phyloP scores from a whole-genome alignment of 768 basidiomycete species.

The Fibroporia radiculosa region DNA sequence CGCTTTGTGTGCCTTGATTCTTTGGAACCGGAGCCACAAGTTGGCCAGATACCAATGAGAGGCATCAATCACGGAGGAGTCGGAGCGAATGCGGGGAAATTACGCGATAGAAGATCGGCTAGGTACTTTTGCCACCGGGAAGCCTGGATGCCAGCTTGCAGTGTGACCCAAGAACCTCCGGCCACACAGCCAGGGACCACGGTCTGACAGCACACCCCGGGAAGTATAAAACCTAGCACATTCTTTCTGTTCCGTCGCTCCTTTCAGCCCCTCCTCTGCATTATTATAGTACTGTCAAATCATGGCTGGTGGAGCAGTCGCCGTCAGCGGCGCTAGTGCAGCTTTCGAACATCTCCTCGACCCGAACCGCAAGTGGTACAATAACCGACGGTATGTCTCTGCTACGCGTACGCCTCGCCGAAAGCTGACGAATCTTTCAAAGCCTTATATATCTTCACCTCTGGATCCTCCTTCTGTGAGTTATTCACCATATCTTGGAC shows the following conservation, averaged over 20 bases:
- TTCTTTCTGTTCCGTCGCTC: constrained; percentile 14
- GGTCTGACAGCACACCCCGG: constrained; percentile 3
- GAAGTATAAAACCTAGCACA: constrained; percentile 15
- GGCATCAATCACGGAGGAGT: background rate
- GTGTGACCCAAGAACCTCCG: constrained; percentile 3
- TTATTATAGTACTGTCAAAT: constrained; percentile 16
- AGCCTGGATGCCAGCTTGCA: background rate
- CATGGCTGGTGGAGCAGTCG: constrained; percentile 50
- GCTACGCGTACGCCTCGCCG: background rate
- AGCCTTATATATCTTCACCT: constrained; percentile 57
- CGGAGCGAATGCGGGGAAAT: constrained; percentile 11
- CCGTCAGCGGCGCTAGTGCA: constrained; percentile 22
- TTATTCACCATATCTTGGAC: constrained; percentile 1
- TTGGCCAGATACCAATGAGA: constrained; percentile 8
- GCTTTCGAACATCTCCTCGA: constrained; percentile 51
- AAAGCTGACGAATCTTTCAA: background rate
- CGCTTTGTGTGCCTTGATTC: background rate
- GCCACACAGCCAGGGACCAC: constrained; percentile 1
- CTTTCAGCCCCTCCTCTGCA: constrained; percentile 16
- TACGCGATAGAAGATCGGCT: constrained; percentile 14
- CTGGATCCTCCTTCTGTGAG: constrained; percentile 64
- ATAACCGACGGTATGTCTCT: constrained; percentile 56
- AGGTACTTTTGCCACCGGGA: constrained; percentile 2
- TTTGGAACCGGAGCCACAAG: background rate
- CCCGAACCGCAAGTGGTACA: constrained; percentile 67